These are phyloP conservation scores for Dendrobium officinale DNA, from an alignment of 106 monocot genomes.

Conservation along the genomic window DNA sequence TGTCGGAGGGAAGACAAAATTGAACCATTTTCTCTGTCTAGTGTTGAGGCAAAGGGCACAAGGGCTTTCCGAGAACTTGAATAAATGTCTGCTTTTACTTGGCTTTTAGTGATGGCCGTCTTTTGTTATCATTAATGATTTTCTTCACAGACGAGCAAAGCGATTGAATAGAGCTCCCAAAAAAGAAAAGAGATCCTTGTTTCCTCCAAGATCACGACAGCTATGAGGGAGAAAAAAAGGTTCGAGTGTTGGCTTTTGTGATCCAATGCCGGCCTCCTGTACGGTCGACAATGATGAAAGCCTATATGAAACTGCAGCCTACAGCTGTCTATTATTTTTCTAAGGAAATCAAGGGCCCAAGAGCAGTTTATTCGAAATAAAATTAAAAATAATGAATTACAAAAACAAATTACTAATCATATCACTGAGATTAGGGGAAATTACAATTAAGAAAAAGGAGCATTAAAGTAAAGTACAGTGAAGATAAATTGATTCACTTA, in stretches of 20 bases:
- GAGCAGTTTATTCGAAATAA: too few relatives aligned
- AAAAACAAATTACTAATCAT: too few relatives aligned
- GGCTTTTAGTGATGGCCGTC: background rate
- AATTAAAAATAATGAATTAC: too few relatives aligned
- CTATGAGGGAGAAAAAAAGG: background rate
- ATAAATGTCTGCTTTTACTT: background rate
- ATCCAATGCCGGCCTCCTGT: background rate
- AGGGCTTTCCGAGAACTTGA: background rate
- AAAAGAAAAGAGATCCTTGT: too few relatives aligned
- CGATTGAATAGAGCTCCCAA: background rate
- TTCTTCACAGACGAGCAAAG: background rate
- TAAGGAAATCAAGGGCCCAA: too few relatives aligned
- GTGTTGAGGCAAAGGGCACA: background rate
- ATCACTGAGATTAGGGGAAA: too few relatives aligned
- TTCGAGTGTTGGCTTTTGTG: slow-evolving; percentile 6
- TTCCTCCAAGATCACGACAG: background rate
- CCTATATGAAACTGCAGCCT: slow-evolving; percentile 5
- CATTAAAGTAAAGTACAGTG: too few relatives aligned
- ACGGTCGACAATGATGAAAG: slow-evolving; percentile 5
- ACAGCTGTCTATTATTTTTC: too few relatives aligned
- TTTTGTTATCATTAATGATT: slow-evolving; percentile 12
- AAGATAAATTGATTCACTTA: too few relatives aligned
- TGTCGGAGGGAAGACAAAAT: slow-evolving; percentile 1
- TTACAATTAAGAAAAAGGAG: too few relatives aligned
- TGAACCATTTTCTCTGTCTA: background rate